Base-by-base conservation (phyloP, 2,329 filamentous ascomycete species). In the Chalaropsis ovoidea region DNA sequence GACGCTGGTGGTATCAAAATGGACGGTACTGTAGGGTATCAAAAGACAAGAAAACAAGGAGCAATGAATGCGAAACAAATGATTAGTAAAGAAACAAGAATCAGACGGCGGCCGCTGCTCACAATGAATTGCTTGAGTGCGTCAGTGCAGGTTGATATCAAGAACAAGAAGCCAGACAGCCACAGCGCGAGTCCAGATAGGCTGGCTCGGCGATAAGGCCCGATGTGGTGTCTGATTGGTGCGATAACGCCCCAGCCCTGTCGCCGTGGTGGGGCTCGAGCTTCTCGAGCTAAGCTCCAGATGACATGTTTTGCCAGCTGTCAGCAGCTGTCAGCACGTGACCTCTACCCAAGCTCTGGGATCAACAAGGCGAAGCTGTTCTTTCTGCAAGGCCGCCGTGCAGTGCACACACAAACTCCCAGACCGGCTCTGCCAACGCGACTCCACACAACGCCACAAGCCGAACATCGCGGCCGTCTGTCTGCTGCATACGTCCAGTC, bases 361-460 rank as follows among this genome's bases (percentile, higher is more conserved):
- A 22, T 17, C 19, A 43, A 45, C 54, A 62, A 64, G 52, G 65
- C 54, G 62, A 67, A 67, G 31, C 65, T 67, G 65, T 60, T 62
- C 58, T 61, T 54, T 67, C 49, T 24, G 17, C 19, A 35, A 17
- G 10, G 15, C 27, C 15, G 43, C 43, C 13, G n/a, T n/a, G n/a
- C n/a, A n/a, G n/a, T n/a, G n/a, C n/a, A n/a, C n/a, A 61, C n/a
- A 2, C 24, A 61, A 61, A 43, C 11, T 42, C 35, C 39, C 17
- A 41, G 15, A 10, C 43, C 15, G 43, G 43, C n/a, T 15, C 10
- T 43, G n/a, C 8, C 58, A 61, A 10, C 56, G 22, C 39, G 58
- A 35, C 39, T n/a, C 27, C n/a, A 10, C 19, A 10, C 35, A 6
- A 15, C 19, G 43, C n/a, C 15, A 47, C 17, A n/a, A 19, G 43